phyloP scores from a whole-genome alignment of 768 basidiomycete genomes.

The Suillus discolor region DNA sequence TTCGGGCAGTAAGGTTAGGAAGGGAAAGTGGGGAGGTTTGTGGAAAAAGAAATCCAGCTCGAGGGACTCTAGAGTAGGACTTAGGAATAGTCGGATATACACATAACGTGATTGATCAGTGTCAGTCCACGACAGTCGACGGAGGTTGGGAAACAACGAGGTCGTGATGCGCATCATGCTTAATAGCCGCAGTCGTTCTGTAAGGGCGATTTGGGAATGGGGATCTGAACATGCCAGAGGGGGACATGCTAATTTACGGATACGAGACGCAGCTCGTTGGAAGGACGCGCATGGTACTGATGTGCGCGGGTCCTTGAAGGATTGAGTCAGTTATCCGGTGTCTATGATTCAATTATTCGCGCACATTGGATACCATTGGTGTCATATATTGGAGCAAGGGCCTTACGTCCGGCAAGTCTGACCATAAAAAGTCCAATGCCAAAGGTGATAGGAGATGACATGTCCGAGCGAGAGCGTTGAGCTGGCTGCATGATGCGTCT shows the following conservation, averaged over 20 bases:
- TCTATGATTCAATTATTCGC: background rate
- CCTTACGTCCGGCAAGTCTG: background rate
- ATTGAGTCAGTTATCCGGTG: background rate
- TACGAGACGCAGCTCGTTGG: slow-evolving; percentile 1
- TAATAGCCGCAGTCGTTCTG: background rate
- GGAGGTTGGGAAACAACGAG: background rate
- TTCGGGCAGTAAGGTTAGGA: background rate
- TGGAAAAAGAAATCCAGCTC: slow-evolving; percentile 9
- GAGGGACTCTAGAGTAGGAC: slow-evolving; percentile 1
- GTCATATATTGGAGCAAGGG: slow-evolving; percentile 1
- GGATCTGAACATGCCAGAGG: background rate
- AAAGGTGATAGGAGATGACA: slow-evolving; percentile 3
- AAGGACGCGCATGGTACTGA: background rate
- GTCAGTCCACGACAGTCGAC: slow-evolving; percentile 5
- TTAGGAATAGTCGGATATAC: slow-evolving; percentile 2
- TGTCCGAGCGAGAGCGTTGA: slow-evolving; percentile 3
- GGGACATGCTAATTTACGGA: slow-evolving; percentile 6
- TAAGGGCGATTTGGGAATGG: background rate
- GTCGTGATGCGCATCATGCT: background rate
- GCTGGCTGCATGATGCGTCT: slow-evolving; percentile 1
- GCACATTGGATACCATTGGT: background rate
- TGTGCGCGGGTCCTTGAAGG: background rate
- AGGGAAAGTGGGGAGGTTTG: slow-evolving; percentile 3
- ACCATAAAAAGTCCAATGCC: slow-evolving; percentile 8
- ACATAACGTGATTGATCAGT: slow-evolving; percentile 6